Base-by-base conservation (phyloP, 2,329 filamentous ascomycete species). In the Venturia nashicola region DNA sequence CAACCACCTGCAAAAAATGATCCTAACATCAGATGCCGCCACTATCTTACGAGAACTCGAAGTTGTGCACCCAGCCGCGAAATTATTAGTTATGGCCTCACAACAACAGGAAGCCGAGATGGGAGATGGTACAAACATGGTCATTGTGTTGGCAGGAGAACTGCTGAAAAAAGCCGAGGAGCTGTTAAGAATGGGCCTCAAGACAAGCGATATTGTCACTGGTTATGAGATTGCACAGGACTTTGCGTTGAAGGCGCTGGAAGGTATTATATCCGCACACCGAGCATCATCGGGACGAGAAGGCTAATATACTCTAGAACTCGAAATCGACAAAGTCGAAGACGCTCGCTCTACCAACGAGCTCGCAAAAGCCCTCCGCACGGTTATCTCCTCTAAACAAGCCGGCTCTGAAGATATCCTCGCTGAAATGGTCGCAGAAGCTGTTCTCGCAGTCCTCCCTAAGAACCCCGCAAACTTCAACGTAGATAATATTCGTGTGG, bases 1-100 rank as follows among this genome's bases (percentile, higher is more conserved):
- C 83, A 99, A 99, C 82, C 95, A 99, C 80, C 83, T 99, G 67
- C 91, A 96, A 78, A 99, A 99, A 83, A 97, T 99, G 94, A 96
- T 97, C 71, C 83, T 99, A 68, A 99, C 95, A 70, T 97, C 92
- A 66, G 94, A 99, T 74, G 94, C 94, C 68, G 94, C 94, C 69
- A 97, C 94, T 54, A 99, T 99, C 74, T 84, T 99, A 70, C 88
- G 91, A 73, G 95, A 99, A 80, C 86, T 99, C 76, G 94, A 99
- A 73, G 94, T 99, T 67, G 92, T 99, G 64, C 94, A 99, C 80
- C 94, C 95, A 67, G 94, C 94, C 65, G 95, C 94, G 61, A 99
- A 99, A 80, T 83, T 99, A 68, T 81, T 99, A 63, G 94, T 99
- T 71, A 99, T 99, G 95, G 93, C 94, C 66, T 93, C 89, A 76